Evolutionary conservation across 208 protist species (phyloP).

Genomic region (Leptomonas seymouri): DNA sequence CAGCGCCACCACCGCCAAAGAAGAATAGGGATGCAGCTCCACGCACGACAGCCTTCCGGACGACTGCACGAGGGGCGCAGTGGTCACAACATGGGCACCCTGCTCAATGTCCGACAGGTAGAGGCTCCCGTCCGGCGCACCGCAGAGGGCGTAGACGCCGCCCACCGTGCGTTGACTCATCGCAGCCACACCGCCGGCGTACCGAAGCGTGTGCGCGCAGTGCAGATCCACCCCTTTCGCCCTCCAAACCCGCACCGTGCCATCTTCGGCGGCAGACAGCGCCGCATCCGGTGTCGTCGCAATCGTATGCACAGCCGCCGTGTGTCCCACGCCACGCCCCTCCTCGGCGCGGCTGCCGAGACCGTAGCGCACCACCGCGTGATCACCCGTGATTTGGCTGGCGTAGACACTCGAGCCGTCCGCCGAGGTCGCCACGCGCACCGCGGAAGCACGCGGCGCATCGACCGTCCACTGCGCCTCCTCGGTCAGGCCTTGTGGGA

Average conservation of each 20-base stretch:
- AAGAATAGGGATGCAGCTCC: slow-evolving; percentile 70
- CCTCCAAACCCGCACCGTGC: slow-evolving; percentile 98
- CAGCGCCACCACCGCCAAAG: slow-evolving; percentile 58
- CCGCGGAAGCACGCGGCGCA: slow-evolving; percentile 13
- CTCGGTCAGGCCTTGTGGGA: slow-evolving; percentile 8
- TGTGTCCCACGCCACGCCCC: slow-evolving; percentile 55
- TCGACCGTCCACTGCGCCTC: slow-evolving; percentile 13
- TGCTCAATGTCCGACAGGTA: slow-evolving; percentile 42
- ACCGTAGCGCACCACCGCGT: slow-evolving; percentile 51
- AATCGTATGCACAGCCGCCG: slow-evolving; percentile 57
- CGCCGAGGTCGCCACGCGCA: slow-evolving; percentile 20
- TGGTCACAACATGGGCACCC: slow-evolving; percentile 39
- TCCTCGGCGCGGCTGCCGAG: slow-evolving; percentile 20
- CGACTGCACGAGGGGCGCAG: slow-evolving; percentile 19
- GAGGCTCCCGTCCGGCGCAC: slow-evolving; percentile 26
- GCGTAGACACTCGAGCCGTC: slow-evolving; percentile 23
- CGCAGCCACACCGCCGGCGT: slow-evolving; percentile 35
- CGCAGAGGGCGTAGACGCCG: slow-evolving; percentile 40
- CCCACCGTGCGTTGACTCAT: slow-evolving; percentile 40
- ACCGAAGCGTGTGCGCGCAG: slow-evolving; percentile 55
- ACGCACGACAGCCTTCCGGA: slow-evolving; percentile 37
- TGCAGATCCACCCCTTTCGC: slow-evolving; percentile 30
- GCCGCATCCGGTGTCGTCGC: slow-evolving; percentile 9
- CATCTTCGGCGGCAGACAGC: slow-evolving; percentile 97
- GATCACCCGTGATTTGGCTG: slow-evolving; percentile 31